phyloP scores from a whole-genome alignment of 208 protist genomes.

The Trypanosoma platydactyli region DNA sequence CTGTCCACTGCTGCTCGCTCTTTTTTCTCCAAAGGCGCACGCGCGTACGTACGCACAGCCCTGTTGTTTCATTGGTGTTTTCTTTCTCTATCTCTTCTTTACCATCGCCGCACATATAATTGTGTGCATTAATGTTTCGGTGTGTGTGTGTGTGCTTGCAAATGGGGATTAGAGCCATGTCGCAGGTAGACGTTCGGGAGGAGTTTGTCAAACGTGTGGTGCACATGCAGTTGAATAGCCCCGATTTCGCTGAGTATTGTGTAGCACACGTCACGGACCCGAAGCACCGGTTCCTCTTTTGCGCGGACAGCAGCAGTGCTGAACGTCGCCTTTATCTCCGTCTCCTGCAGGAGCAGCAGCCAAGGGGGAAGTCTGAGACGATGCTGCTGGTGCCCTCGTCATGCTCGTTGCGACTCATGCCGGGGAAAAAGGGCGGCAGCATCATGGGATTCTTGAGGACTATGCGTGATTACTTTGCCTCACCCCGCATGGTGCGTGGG shows the following conservation, averaged over 20 bases:
- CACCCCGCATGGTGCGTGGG: constrained; percentile 4
- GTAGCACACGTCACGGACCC: constrained; percentile 39
- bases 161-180: not conserved
- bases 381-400: not conserved
- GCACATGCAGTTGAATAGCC: constrained; percentile 38
- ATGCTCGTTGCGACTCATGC: not conserved
- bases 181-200: not conserved
- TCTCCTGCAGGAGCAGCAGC: constrained; percentile 16
- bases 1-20: too few relatives aligned
- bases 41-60: too few relatives aligned
- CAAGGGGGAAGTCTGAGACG: not conserved
- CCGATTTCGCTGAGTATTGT: constrained; percentile 51
- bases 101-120: not conserved
- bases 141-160: not conserved
- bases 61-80: too few relatives aligned
- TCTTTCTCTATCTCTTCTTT: too few relatives aligned
- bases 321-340: constrained; percentile 23
- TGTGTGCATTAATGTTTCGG: not conserved
- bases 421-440: not conserved
- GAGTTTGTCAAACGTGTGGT: constrained; percentile 30
- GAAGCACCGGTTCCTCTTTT: constrained; percentile 42
- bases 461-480: constrained; percentile 17
- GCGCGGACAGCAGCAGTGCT: constrained; percentile 2
- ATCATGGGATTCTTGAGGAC: constrained; percentile 6
- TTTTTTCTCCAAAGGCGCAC: too few relatives aligned